These are phyloP conservation scores for Gliomastix tumulicola DNA, from an alignment of 2,329 filamentous ascomycete genomes.

Conservation along the genomic window DNA sequence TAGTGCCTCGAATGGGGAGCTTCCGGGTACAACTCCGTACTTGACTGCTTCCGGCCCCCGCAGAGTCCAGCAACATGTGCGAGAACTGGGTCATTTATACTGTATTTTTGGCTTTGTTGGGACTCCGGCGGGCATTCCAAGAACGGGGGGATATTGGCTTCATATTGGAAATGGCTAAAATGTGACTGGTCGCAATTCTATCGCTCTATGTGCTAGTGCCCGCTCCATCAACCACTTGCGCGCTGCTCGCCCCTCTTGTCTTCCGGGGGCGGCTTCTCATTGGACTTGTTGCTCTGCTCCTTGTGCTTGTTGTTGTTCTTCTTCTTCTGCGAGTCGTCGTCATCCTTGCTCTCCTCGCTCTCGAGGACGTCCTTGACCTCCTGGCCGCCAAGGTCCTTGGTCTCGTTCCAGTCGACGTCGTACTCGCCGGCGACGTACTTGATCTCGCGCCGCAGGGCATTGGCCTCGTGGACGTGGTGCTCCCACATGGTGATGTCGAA, in stretches of 20 bases:
- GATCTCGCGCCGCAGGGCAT: conserved; percentile 70
- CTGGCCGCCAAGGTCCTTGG: conserved; percentile 62
- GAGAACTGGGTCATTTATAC: no score
- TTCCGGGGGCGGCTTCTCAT: not conserved
- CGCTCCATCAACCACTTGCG: not conserved
- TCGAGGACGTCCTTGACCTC: conserved; percentile 52
- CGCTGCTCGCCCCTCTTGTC: conserved; percentile 1
- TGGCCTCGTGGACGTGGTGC: conserved; percentile 69
- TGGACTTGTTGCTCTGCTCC: conserved; percentile 15
- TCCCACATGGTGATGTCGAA: conserved; percentile 78
- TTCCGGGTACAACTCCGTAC: no score
- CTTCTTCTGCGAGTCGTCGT: conserved; percentile 25
- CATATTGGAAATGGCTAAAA: no score
- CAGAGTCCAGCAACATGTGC: no score
- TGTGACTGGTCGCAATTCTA: no score
- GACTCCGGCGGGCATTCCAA: no score
- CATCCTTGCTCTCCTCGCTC: conserved; percentile 36
- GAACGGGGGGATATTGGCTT: no score
- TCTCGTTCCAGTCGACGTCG: conserved; percentile 84
- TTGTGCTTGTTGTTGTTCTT: conserved; percentile 19
- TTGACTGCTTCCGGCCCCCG: no score
- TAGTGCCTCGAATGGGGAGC: no score
- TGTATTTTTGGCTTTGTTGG: no score
- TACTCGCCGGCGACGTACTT: conserved; percentile 77
- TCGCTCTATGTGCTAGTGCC: no score